Evolutionary conservation across 495 filamentous ascomycete species (phyloP).

Genomic region (Penicillium macrosclerotiorum): DNA sequence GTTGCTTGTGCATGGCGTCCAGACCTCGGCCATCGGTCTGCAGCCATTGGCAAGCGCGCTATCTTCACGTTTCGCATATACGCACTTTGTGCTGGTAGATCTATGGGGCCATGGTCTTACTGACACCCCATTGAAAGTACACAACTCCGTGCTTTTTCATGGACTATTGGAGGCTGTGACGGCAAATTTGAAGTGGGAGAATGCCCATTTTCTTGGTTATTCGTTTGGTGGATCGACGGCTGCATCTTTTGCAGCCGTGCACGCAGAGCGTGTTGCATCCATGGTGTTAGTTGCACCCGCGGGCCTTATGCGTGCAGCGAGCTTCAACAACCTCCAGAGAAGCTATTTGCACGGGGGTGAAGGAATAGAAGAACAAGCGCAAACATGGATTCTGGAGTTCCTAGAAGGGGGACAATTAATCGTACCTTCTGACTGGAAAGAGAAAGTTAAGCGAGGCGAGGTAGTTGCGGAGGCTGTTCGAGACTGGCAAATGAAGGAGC

Average conservation of each 20-base stretch:
- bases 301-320: constrained; percentile 20
- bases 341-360: constrained; percentile 27
- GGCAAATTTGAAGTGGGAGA: constrained; percentile 22
- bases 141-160: constrained; percentile 31
- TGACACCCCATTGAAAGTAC: constrained; percentile 28
- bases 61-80: constrained; percentile 26
- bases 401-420: constrained; percentile 36
- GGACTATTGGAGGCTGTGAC: constrained; percentile 21
- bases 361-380: constrained; percentile 26
- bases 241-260: constrained; percentile 24
- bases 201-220: constrained; percentile 37
- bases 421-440: constrained; percentile 42
- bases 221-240: constrained; percentile 37
- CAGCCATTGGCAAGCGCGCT: constrained; percentile 30
- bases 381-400: constrained; percentile 31
- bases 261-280: constrained; percentile 23
- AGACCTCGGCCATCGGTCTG: constrained; percentile 37
- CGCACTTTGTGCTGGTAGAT: constrained; percentile 34
- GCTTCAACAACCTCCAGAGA: constrained; percentile 17
- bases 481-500: constrained; percentile 42
- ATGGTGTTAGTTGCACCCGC: constrained; percentile 36
- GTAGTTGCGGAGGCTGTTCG: constrained; percentile 45
- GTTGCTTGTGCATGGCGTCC: constrained; percentile 34
- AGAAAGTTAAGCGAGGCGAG: constrained; percentile 37
- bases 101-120: constrained; percentile 40